phyloP scores from a whole-genome alignment of 805 yeast species.

The Ogataea ramenticola region DNA sequence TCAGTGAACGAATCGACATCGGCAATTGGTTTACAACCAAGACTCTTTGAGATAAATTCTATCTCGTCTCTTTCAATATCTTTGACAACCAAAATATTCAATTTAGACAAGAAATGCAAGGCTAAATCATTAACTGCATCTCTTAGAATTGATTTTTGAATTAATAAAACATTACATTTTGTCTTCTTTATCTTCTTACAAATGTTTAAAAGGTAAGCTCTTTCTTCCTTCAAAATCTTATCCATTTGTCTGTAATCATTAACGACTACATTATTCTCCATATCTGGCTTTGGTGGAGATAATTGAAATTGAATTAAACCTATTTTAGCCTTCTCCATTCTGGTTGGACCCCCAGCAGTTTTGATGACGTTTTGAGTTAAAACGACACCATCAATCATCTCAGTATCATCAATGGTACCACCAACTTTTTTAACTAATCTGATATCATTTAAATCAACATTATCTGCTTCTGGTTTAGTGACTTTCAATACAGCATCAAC shows the following conservation, averaged over 20 bases:
- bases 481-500: conserved; percentile 90
- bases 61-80: conserved; percentile 96
- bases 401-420: conserved; percentile 96
- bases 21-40: conserved; percentile 94
- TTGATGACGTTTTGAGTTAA: conserved; percentile 86
- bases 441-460: conserved; percentile 83
- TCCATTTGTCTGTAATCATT: conserved; percentile 99
- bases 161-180: conserved; percentile 85
- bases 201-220: conserved; percentile 88
- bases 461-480: conserved; percentile 34
- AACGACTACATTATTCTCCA: conserved; percentile 96
- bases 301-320: conserved; percentile 90
- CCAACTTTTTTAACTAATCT: conserved; percentile 91
- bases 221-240: conserved; percentile 94
- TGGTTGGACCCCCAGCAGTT: conserved; percentile 89
- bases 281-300: conserved; percentile 95
- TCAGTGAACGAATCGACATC: conserved; percentile 91
- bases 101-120: conserved; percentile 85
- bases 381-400: conserved; percentile 87
- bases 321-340: conserved; percentile 89
- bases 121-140: conserved; percentile 95
- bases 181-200: conserved; percentile 96
- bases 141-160: conserved; percentile 88
- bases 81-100: conserved; percentile 88
- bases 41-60: conserved; percentile 76